Conservation (phyloP, 768 basidiomycete genomes). For the Mycena indigotica region DNA sequence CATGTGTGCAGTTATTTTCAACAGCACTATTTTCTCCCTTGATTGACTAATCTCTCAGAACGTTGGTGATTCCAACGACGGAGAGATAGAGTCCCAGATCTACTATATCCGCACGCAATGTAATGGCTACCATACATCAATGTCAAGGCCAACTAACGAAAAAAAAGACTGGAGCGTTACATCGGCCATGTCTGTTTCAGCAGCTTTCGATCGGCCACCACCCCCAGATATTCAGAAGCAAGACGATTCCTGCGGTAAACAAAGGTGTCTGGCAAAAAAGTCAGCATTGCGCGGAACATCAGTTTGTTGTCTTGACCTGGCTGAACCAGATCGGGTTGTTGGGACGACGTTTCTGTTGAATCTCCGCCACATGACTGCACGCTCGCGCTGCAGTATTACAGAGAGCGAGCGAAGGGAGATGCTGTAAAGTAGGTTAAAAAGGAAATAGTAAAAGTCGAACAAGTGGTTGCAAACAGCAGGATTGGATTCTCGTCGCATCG, state of each 20-base stretch:
- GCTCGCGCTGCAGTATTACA: slow-evolving; percentile 68
- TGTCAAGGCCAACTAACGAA: too few species aligned
- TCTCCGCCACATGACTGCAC: slow-evolving; percentile 55
- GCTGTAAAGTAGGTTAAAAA: not conserved
- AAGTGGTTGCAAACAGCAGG: slow-evolving; percentile 33
- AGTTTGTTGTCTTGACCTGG: not conserved
- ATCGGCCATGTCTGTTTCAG: slow-evolving; percentile 16
- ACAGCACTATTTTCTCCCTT: too few species aligned
- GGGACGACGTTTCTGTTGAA: slow-evolving; percentile 33
- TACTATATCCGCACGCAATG: too few species aligned
- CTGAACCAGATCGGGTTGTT: slow-evolving; percentile 12
- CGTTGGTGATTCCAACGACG: too few species aligned
- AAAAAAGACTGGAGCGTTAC: too few species aligned
- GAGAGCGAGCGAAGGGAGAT: slow-evolving; percentile 63
- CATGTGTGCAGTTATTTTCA: too few species aligned
- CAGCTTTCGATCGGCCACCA: slow-evolving; percentile 5
- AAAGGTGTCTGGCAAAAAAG: slow-evolving; percentile 6
- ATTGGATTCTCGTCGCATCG: slow-evolving; percentile 41
- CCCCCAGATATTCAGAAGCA: slow-evolving; percentile 20
- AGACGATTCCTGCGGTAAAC: slow-evolving; percentile 16
- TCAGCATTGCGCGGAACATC: not conserved
- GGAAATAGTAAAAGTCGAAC: not conserved
- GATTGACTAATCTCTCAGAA: too few species aligned
- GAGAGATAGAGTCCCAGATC: too few species aligned
- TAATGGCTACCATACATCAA: too few species aligned